Conservation (phyloP, 2,329 filamentous ascomycete genomes). For the Cadophora malorum region DNA sequence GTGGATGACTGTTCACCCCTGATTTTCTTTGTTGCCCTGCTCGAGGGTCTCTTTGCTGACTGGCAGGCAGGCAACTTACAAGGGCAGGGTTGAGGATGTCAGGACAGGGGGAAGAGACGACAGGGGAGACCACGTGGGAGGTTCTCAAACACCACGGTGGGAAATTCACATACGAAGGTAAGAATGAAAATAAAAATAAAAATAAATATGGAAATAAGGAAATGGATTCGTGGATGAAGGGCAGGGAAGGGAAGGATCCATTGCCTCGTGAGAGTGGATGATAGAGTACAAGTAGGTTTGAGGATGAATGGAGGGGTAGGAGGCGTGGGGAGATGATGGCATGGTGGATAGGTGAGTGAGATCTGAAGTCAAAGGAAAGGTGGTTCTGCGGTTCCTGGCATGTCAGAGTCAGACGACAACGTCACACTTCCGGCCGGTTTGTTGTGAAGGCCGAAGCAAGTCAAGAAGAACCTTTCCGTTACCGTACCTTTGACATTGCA, state of each 20-base stretch:
- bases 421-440: background rate
- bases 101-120: background rate
- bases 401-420: conserved; percentile 2
- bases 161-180: background rate
- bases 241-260: background rate
- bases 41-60: background rate
- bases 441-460: background rate
- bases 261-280: background rate
- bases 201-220: background rate
- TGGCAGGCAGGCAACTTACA: background rate
- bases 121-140: conserved; percentile 16
- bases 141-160: conserved; percentile 3
- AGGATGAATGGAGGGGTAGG: background rate
- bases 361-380: background rate
- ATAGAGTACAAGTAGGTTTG: background rate
- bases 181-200: background rate
- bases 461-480: background rate
- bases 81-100: background rate
- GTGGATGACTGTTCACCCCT: background rate
- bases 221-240: background rate
- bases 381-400: too few relatives aligned
- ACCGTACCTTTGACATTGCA: background rate
- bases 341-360: background rate
- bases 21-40: conserved; percentile 2
- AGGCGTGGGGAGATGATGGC: conserved; percentile 11